phyloP scores from a whole-genome alignment of 768 basidiomycete genomes.

The Amanita rubescens region DNA sequence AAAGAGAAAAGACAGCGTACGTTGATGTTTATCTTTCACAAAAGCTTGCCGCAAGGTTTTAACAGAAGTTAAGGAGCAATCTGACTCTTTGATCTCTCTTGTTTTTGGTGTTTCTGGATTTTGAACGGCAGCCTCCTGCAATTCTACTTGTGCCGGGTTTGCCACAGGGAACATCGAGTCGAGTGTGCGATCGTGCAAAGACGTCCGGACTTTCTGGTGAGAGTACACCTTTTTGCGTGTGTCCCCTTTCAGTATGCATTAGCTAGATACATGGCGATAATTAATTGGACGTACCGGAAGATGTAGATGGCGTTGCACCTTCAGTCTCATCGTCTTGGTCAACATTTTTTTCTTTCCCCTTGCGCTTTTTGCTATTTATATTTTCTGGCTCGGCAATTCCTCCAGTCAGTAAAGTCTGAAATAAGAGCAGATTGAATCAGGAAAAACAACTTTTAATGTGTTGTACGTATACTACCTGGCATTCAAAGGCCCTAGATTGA shows the following conservation, averaged over 20 bases:
- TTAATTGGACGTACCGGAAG: not conserved
- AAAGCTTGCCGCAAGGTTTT: constrained; percentile 52
- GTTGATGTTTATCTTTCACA: constrained; percentile 54
- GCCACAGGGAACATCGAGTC: constrained; percentile 88
- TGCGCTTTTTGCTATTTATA: constrained; percentile 26
- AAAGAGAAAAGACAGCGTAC: constrained; percentile 36
- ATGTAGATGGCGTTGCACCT: constrained; percentile 16
- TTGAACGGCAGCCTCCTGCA: not conserved
- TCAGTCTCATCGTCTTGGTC: constrained; percentile 20
- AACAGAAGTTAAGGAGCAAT: constrained; percentile 73
- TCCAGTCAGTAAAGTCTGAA: constrained; percentile 56
- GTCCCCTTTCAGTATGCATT: constrained; percentile 8
- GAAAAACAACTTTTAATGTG: not conserved
- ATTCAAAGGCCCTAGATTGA: constrained; percentile 64
- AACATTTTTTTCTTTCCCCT: constrained; percentile 30
- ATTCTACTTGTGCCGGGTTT: constrained; percentile 37
- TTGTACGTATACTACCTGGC: constrained; percentile 41
- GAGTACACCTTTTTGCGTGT: constrained; percentile 52
- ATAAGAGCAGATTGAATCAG: not conserved
- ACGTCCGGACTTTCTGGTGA: constrained; percentile 90
- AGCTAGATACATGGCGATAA: not conserved
- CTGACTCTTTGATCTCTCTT: constrained; percentile 63
- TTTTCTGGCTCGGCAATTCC: constrained; percentile 29
- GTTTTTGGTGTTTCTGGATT: constrained; percentile 23
- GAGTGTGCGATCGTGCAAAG: constrained; percentile 78